phyloP scores from a whole-genome alignment of 495 filamentous ascomycete species.

The Penicillium lividum region DNA sequence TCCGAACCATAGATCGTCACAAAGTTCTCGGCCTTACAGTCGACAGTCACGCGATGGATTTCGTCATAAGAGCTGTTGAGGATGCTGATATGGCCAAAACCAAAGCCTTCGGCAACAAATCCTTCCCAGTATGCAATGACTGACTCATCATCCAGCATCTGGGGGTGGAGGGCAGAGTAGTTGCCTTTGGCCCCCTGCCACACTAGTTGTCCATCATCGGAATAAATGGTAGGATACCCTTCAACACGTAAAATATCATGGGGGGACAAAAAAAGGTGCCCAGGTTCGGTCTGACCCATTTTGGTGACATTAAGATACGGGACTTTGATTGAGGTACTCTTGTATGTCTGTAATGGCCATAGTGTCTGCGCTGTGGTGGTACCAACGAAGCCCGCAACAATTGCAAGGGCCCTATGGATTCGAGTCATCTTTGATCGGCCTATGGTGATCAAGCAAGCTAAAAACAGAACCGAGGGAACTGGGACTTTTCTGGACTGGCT shows the following conservation, averaged over 20 bases:
- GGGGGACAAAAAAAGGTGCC: slow-evolving; percentile 27
- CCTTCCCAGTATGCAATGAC: slow-evolving; percentile 33
- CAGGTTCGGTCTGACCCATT: slow-evolving; percentile 28
- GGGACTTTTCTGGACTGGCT: background rate
- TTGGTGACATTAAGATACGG: slow-evolving; percentile 31
- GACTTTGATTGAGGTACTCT: slow-evolving; percentile 24
- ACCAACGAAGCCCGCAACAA: background rate
- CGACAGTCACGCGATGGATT: slow-evolving; percentile 32
- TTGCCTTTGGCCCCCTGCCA: slow-evolving; percentile 26
- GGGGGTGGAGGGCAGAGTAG: slow-evolving; percentile 22
- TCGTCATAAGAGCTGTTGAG: slow-evolving; percentile 48
- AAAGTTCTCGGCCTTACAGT: slow-evolving; percentile 20
- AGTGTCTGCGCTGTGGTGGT: background rate
- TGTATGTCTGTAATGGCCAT: slow-evolving; percentile 25
- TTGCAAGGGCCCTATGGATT: background rate
- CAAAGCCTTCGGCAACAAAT: slow-evolving; percentile 15
- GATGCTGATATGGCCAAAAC: slow-evolving; percentile 36
- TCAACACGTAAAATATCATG: slow-evolving; percentile 4
- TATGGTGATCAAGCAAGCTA: background rate
- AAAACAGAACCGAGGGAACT: background rate
- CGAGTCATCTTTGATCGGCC: background rate
- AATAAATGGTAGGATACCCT: slow-evolving; percentile 24
- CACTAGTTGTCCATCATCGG: slow-evolving; percentile 31
- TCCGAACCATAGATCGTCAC: slow-evolving; percentile 23
- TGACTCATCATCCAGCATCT: slow-evolving; percentile 26